A percentile compares a stretch with the other conserved stretches of the same genome.
phyloP scores from a whole-genome alignment of 2,329 filamentous ascomycete genomes.

The Colletotrichum tabaci region DNA sequence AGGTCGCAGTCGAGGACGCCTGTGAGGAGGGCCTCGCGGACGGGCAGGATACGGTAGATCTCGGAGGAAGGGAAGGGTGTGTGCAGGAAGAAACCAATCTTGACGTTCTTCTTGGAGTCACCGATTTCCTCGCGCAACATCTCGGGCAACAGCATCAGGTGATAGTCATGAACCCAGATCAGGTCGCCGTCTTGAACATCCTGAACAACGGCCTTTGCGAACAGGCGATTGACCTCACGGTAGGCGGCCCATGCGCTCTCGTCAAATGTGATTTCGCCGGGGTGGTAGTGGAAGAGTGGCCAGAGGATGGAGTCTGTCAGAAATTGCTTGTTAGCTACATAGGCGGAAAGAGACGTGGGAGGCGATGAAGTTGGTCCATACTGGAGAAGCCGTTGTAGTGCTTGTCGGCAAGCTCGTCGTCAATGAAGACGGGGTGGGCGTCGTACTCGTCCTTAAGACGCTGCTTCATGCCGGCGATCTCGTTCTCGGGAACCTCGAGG shows the following conservation, averaged over 20 bases:
- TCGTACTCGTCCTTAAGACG: constrained; percentile 89
- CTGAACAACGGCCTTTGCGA: constrained; percentile 88
- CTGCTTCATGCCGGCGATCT: constrained; percentile 81
- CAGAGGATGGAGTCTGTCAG: constrained; percentile 91
- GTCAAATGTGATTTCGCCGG: constrained; percentile 98
- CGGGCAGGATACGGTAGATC: constrained; percentile 95
- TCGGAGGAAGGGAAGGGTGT: constrained; percentile 97
- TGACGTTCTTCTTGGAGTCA: constrained; percentile 87
- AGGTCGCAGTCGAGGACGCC: constrained; percentile 94
- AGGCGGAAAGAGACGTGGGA: constrained; percentile 19
- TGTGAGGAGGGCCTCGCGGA: constrained; percentile 88
- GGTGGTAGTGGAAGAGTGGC: constrained; percentile 99
- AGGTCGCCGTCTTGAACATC: constrained; percentile 94
- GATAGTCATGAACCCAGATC: constrained; percentile 99
- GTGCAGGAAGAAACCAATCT: constrained; percentile 98
- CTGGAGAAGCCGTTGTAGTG: constrained; percentile 99
- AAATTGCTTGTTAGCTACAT: constrained; percentile 13
- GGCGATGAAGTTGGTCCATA: constrained; percentile 60
- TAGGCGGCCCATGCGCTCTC: constrained; percentile 95
- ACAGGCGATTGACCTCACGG: constrained; percentile 91
- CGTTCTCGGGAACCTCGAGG: constrained; percentile 88
- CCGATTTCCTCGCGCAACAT: constrained; percentile 95
- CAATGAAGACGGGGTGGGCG: constrained; percentile 92
- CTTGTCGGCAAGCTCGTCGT: constrained; percentile 91
- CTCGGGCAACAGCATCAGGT: constrained; percentile 95